Conservation (phyloP, 495 filamentous ascomycete genomes). For the Xylaria intraflava region DNA sequence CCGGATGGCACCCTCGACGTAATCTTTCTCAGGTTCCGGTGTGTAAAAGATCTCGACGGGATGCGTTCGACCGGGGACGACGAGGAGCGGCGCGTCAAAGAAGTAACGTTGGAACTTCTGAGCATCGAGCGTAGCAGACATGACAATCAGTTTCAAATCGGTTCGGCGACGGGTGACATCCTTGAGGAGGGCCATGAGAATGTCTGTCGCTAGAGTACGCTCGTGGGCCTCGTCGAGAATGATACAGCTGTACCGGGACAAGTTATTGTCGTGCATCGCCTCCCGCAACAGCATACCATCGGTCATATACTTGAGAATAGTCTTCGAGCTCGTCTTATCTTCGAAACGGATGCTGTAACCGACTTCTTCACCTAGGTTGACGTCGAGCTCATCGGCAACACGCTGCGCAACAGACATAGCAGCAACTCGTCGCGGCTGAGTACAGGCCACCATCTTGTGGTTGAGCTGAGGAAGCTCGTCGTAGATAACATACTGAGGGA, state of each 20-base stretch:
- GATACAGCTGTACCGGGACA: conserved; percentile 91
- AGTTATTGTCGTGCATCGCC: conserved; percentile 92
- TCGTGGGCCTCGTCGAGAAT: conserved; percentile 99
- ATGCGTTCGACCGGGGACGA: conserved; percentile 91
- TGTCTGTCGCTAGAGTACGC: conserved; percentile 89
- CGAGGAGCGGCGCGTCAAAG: conserved; percentile 83
- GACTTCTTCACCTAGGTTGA: conserved; percentile 87
- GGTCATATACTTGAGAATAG: conserved; percentile 98
- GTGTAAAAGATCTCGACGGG: conserved; percentile 99
- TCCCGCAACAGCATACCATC: conserved; percentile 98
- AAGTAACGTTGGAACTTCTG: conserved; percentile 99
- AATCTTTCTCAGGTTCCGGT: conserved; percentile 90
- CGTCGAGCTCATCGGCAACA: conserved; percentile 96
- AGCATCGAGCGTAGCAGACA: conserved; percentile 95
- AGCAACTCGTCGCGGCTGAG: conserved; percentile 93
- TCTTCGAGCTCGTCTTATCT: conserved; percentile 85
- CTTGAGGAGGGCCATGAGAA: conserved; percentile 92
- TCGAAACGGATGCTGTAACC: conserved; percentile 99
- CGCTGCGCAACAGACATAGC: conserved; percentile 99
- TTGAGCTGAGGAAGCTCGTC: conserved; percentile 87
- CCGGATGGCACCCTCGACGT: conserved; percentile 88
- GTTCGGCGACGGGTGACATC: conserved; percentile 69
- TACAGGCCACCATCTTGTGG: conserved; percentile 89
- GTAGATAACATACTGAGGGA: conserved; percentile 95
- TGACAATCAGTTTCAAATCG: conserved; percentile 94